Percentiles rank a stretch among this genome's conserved stretches.
These are phyloP conservation scores for Scheffersomyces lignicola DNA, from an alignment of 1,139 yeast genomes.

Conservation along the genomic window DNA sequence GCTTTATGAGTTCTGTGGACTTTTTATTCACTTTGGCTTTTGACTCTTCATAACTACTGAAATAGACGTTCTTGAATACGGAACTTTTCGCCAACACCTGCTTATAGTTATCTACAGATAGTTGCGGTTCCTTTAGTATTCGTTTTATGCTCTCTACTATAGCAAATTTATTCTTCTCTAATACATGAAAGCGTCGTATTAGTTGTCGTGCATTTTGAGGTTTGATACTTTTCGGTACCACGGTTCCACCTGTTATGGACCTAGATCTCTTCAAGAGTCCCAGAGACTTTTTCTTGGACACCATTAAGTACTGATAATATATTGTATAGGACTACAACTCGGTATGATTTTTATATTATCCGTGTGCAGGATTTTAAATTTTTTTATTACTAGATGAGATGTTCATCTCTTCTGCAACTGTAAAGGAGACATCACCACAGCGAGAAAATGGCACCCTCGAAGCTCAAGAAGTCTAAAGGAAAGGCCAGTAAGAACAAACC, in stretches of 20 bases:
- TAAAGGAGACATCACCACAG: neutral
- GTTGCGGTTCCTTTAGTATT: conserved; percentile 5
- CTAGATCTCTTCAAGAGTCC: conserved; percentile 25
- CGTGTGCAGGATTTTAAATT: conserved; percentile 5
- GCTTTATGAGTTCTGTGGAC: conserved; percentile 12
- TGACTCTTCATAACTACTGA: conserved; percentile 1
- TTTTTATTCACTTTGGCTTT: conserved; percentile 7
- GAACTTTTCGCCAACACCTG: conserved; percentile 10
- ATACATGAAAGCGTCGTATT: conserved; percentile 66
- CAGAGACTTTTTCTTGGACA: conserved; percentile 11
- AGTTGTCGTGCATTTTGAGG: conserved; percentile 68
- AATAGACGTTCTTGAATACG: neutral
- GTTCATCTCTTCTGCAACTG: neutral
- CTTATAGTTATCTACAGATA: conserved; percentile 24
- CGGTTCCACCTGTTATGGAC: conserved; percentile 29
- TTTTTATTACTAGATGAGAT: conserved; percentile 5
- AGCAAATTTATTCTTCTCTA: conserved; percentile 50
- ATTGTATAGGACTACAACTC: no score
- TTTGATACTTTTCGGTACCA: conserved; percentile 43
- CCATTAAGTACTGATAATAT: no score
- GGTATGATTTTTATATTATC: no score
- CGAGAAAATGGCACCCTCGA: conserved; percentile 9
- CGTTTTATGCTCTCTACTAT: conserved; percentile 31
- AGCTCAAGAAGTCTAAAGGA: conserved; percentile 5
- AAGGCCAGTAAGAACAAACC: conserved; percentile 10